phyloP scores from a whole-genome alignment of 208 protist species.

The Crithidia acanthocephali region DNA sequence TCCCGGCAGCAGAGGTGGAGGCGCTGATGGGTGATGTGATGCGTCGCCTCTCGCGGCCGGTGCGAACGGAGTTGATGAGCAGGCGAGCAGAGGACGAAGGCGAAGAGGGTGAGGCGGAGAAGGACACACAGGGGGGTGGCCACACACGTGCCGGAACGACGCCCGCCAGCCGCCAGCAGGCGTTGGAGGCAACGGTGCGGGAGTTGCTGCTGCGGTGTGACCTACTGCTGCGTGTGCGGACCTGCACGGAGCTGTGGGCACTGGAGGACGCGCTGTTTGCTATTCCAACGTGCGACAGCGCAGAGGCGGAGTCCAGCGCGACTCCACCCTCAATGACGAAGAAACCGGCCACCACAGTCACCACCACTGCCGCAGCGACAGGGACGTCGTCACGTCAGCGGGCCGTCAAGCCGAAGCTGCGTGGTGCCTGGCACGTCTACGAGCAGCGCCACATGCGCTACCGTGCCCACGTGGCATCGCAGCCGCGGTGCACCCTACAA shows the following conservation, averaged over 20 bases:
- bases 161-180: conserved; percentile 8
- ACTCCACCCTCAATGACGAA: no score
- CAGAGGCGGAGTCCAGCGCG: background rate
- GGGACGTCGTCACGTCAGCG: background rate
- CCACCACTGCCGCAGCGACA: background rate
- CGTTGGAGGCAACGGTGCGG: conserved; percentile 3
- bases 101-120: background rate
- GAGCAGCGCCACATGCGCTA: conserved; percentile 26
- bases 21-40: conserved; percentile 21
- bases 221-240: conserved; percentile 27
- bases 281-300: conserved; percentile 1
- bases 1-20: conserved; percentile 21
- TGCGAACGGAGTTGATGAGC: conserved; percentile 34
- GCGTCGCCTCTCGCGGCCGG: conserved; percentile 24
- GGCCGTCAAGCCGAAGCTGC: background rate
- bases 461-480: conserved; percentile 26
- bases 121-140: background rate
- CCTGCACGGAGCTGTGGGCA: conserved; percentile 34
- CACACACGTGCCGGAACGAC: background rate
- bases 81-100: conserved; percentile 4
- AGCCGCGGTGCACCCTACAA: conserved; percentile 30
- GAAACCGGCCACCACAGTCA: no score
- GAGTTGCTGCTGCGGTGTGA: conserved; percentile 36
- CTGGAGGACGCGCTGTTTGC: conserved; percentile 27
- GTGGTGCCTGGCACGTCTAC: conserved; percentile 11